Base-by-base conservation (phyloP, 2,329 filamentous ascomycete species). In the Lizonia empirigonia region DNA sequence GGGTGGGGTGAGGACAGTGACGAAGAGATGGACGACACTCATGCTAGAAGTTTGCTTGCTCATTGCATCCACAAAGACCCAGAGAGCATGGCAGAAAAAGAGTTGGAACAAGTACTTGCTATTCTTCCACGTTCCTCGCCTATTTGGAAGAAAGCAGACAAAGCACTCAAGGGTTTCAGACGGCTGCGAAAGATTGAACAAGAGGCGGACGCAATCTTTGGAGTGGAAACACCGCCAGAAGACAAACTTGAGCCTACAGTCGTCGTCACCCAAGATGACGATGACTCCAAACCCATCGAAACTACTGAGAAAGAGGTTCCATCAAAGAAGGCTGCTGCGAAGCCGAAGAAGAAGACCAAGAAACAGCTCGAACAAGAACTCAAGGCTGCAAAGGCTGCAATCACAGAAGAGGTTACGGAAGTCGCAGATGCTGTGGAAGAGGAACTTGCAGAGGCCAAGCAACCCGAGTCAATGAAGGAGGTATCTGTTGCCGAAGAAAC, bases 141-240 rank as follows among this genome's bases (percentile, higher is more conserved):
- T 70, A 94, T 96, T 71, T 85, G 89, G 58, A 94, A 93, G 72
- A 80, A 90, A 30, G 83, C 88, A 30, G 77, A 85, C 35, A 85
- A 87, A 29, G 82, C 89, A 16, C 65, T 73, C 45, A 73, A 72
- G 55, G 69, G 71, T 10, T 71, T 70, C 50, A 83, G 89, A 50
- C 82, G 83, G 46, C 82, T 87, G 37, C 84, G 89, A 41, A 94
- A 96, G 72, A 85, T 90, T 39, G 88, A 87, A 63, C 93, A 91
- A 76, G 91, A 90, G 69, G 89, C 92, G 50, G 89, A 93, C 62
- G 89, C 91, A 62, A 78, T 93, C 5, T 73, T 73, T 58, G 76
- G 77, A 20, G 62, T 75, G 24, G 73, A 77, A 41, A 79, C 79
- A 52, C 62, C 70, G 9, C 68, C 75, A 4, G 77, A 80, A 50